Evolutionary conservation across 192 early-diverging fungal genomes (phyloP).

Genomic region (Coemansia pectinata): DNA sequence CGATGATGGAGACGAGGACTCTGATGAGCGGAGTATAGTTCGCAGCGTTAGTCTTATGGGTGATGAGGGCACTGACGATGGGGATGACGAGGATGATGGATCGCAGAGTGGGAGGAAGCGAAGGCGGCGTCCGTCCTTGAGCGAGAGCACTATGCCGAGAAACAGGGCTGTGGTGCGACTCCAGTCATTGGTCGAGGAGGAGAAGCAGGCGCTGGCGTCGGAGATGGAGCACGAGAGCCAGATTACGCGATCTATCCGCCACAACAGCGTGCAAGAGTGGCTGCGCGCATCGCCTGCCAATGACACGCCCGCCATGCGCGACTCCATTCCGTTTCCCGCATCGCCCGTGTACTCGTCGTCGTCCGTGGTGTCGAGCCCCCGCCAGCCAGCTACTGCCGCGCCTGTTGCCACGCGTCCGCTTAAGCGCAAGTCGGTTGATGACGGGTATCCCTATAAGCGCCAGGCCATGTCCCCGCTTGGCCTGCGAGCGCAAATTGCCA

Average conservation of each 20-base stretch:
- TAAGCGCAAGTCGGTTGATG: constrained; percentile 46
- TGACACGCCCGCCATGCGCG: not conserved
- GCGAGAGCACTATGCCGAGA: constrained; percentile 22
- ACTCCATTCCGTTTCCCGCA: constrained; percentile 17
- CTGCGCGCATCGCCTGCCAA: constrained; percentile 27
- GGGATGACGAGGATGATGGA: constrained; percentile 14
- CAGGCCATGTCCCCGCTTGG: constrained; percentile 53
- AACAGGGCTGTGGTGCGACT: constrained; percentile 54
- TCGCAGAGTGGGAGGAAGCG: not conserved
- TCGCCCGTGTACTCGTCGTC: constrained; percentile 25
- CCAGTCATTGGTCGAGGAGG: constrained; percentile 47
- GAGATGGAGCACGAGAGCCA: constrained; percentile 56
- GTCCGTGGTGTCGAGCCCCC: constrained; percentile 33
- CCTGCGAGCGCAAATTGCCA: constrained; percentile 34
- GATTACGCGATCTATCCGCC: constrained; percentile 50
- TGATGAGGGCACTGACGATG: constrained; percentile 5
- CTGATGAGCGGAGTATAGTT: constrained; percentile 3
- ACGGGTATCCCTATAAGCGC: constrained; percentile 40
- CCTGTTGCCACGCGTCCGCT: constrained; percentile 8
- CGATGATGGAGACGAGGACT: constrained; percentile 23
- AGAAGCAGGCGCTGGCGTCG: constrained; percentile 41
- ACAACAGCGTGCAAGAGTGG: constrained; percentile 53
- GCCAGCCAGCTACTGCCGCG: constrained; percentile 6
- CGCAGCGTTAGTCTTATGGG: constrained; percentile 1
- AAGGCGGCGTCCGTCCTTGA: constrained; percentile 22